A percentile compares a stretch with the other conserved stretches of the same genome.
These are phyloP conservation scores for Hericium rajendrae DNA, from an alignment of 768 basidiomycete genomes.

Conservation along the genomic window DNA sequence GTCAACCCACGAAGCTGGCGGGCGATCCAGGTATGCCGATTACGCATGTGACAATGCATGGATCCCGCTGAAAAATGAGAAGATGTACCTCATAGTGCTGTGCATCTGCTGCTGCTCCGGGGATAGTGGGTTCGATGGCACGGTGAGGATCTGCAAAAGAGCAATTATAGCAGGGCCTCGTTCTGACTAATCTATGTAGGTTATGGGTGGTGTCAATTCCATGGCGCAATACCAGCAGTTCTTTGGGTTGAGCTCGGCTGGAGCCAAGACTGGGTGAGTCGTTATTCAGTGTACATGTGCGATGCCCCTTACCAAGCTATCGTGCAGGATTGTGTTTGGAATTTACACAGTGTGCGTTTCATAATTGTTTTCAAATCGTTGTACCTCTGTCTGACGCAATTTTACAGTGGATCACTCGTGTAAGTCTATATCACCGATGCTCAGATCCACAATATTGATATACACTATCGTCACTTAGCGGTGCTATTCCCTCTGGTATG, in stretches of 20 bases:
- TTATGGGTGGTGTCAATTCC: constrained; percentile 45
- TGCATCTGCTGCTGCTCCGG: constrained; percentile 40
- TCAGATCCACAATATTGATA: neutral
- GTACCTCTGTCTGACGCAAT: neutral
- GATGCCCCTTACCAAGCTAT: neutral
- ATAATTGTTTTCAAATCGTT: neutral
- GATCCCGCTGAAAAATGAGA: neutral
- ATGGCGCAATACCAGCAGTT: constrained; percentile 35
- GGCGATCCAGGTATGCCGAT: constrained; percentile 26
- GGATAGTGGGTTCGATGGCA: constrained; percentile 45
- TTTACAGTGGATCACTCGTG: constrained; percentile 1
- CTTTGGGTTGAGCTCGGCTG: constrained; percentile 34
- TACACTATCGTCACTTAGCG: constrained; percentile 19
- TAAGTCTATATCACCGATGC: neutral
- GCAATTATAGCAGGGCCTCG: neutral
- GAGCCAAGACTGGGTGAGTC: constrained; percentile 32
- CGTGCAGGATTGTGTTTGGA: constrained; percentile 38
- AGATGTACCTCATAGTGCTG: constrained; percentile 40
- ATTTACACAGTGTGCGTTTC: constrained; percentile 33
- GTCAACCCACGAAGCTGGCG: constrained; percentile 26
- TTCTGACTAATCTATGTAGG: constrained; percentile 17
- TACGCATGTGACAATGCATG: no score
- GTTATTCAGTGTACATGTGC: neutral
- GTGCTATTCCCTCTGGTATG: constrained; percentile 36
- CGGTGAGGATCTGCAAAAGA: constrained; percentile 23